phyloP scores from a whole-genome alignment of 1,284 basidiomycete species.

The Apiotrichum gracile region DNA sequence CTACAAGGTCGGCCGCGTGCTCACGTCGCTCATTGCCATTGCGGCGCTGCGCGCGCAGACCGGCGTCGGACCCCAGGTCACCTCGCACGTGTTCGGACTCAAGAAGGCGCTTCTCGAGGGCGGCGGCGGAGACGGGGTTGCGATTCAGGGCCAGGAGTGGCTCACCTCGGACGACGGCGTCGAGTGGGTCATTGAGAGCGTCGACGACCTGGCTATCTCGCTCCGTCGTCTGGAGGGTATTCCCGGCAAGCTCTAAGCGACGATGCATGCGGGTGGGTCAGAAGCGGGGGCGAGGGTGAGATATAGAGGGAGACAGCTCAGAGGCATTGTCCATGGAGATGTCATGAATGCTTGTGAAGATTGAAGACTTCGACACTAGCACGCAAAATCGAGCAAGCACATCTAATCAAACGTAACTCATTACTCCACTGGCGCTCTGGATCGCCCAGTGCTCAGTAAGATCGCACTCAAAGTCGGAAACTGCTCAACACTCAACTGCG shows the following conservation, averaged over 20 bases:
- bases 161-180: conserved; percentile 83
- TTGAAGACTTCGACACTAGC: no score
- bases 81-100: conserved; percentile 86
- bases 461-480: no score
- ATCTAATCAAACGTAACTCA: no score
- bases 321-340: no score
- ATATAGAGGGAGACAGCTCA: no score
- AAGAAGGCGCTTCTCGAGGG: conserved; percentile 61
- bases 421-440: no score
- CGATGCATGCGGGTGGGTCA: no score
- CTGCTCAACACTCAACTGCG: no score
- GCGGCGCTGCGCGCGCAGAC: conserved; percentile 85
- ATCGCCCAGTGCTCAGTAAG: no score
- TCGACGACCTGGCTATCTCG: conserved; percentile 59
- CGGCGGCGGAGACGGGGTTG: conserved; percentile 54
- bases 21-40: conserved; percentile 83
- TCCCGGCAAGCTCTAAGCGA: background rate
- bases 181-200: conserved; percentile 81
- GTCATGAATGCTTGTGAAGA: no score
- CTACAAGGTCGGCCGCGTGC: conserved; percentile 61
- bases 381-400: no score
- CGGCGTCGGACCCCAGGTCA: conserved; percentile 83
- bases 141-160: conserved; percentile 62
- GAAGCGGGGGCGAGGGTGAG: no score
- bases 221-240: background rate